These are phyloP conservation scores for Cyberlindnera saturnus DNA, from an alignment of 805 yeast species.

Conservation along the genomic window DNA sequence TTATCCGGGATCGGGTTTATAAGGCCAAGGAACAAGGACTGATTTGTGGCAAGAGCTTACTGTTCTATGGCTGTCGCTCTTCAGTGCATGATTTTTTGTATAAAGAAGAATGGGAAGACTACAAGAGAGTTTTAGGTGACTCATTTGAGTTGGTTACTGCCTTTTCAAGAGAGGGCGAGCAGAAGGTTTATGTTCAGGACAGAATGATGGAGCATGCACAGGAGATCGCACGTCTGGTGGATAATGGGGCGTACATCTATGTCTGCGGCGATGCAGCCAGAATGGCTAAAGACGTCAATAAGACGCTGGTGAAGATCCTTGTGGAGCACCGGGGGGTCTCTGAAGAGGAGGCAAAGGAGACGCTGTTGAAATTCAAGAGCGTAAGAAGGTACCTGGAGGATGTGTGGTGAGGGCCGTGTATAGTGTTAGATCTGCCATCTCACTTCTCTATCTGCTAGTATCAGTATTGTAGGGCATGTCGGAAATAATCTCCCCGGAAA, in stretches of 20 bases:
- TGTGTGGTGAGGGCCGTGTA: constrained; percentile 70
- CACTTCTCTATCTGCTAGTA: too few species aligned
- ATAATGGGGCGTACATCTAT: constrained; percentile 81
- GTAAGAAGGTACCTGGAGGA: constrained; percentile 94
- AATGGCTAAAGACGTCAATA: constrained; percentile 93
- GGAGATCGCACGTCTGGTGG: constrained; percentile 36
- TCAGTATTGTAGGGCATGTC: too few species aligned
- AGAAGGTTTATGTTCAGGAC: constrained; percentile 80
- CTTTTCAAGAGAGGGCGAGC: constrained; percentile 69
- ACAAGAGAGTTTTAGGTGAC: constrained; percentile 47
- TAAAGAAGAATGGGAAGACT: constrained; percentile 83
- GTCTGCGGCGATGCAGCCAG: constrained; percentile 96
- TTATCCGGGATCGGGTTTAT: constrained; percentile 77
- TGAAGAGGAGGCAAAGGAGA: constrained; percentile 65
- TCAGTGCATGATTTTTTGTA: constrained; percentile 78
- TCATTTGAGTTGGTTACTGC: constrained; percentile 74
- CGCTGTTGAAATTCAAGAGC: constrained; percentile 71
- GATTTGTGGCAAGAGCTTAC: constrained; percentile 60
- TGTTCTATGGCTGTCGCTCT: constrained; percentile 86
- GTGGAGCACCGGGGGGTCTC: constrained; percentile 54
- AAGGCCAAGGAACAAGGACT: constrained; percentile 38
- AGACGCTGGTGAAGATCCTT: constrained; percentile 58
- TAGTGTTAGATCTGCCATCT: too few species aligned
- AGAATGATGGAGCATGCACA: constrained; percentile 48
- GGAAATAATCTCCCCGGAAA: too few species aligned